A percentile compares a stretch with the other conserved stretches of the same genome.
Evolutionary conservation across 2,329 filamentous ascomycete species (phyloP).

Genomic region (Rhytidhysteron rufulum): DNA sequence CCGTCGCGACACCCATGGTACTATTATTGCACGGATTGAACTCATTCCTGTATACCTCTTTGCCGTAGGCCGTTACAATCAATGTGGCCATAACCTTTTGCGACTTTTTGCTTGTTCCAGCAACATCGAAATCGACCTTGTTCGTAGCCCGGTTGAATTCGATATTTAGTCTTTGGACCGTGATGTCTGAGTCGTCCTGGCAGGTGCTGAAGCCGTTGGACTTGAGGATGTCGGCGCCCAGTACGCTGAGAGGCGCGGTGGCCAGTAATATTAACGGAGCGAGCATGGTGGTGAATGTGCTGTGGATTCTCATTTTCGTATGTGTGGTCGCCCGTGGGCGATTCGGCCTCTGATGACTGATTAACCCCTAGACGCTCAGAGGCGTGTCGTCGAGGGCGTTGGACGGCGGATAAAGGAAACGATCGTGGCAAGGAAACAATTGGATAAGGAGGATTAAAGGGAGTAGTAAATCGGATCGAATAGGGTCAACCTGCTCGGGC

Average conservation of each 20-base stretch:
- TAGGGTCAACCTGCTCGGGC: conserved; percentile 35
- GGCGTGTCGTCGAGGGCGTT: conserved; percentile 1
- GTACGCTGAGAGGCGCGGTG: conserved; percentile 44
- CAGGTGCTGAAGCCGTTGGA: conserved; percentile 81
- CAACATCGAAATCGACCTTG: conserved; percentile 74
- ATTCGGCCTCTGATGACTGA: conserved; percentile 1
- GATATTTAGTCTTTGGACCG: conserved; percentile 71
- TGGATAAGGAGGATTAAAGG: conserved; percentile 23
- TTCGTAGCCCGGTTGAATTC: conserved; percentile 73
- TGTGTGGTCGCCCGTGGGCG: conserved; percentile 25
- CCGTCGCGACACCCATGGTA: conserved; percentile 64
- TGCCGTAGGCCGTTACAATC: conserved; percentile 79
- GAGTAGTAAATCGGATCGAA: conserved; percentile 15
- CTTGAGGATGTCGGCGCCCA: conserved; percentile 69
- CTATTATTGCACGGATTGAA: conserved; percentile 77
- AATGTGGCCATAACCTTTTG: conserved; percentile 80
- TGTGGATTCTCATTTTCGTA: conserved; percentile 29
- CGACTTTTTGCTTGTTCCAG: conserved; percentile 66
- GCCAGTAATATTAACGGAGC: conserved; percentile 35
- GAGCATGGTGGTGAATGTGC: conserved; percentile 34
- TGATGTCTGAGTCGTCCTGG: conserved; percentile 55
- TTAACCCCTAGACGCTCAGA: neutral
- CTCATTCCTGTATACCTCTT: conserved; percentile 68
- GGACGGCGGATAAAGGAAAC: conserved; percentile 5
- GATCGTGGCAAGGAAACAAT: conserved; percentile 9